A percentile compares a stretch with the other conserved stretches of the same genome.
phyloP scores from a whole-genome alignment of 495 filamentous ascomycete genomes.

The Aspergillus kassunensis region DNA sequence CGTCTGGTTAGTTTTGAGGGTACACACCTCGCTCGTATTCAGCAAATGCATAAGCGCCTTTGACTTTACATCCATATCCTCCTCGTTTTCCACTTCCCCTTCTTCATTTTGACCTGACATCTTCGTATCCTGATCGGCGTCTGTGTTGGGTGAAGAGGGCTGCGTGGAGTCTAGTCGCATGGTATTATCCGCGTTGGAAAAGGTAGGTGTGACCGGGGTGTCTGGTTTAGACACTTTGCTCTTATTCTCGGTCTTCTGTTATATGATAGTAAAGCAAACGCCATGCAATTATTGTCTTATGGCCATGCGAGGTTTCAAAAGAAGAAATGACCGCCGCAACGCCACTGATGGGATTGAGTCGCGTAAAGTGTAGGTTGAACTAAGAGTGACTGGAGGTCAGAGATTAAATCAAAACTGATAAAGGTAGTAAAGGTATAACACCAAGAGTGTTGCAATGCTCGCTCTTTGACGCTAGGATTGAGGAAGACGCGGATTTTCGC shows the following conservation, averaged over 20 bases:
- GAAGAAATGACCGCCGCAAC: background rate
- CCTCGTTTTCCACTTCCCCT: conserved; percentile 23
- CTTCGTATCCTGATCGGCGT: conserved; percentile 21
- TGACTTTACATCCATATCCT: conserved; percentile 39
- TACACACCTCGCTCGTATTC: conserved; percentile 48
- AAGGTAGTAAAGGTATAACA: too few relatives aligned
- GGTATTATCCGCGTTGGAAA: conserved; percentile 29
- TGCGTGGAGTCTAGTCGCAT: conserved; percentile 36
- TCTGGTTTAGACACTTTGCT: conserved; percentile 31
- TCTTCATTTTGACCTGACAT: conserved; percentile 2
- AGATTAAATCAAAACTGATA: too few relatives aligned
- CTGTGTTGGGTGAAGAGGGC: conserved; percentile 40
- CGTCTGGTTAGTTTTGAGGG: too few relatives aligned
- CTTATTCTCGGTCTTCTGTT: too few relatives aligned
- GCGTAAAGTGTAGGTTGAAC: too few relatives aligned
- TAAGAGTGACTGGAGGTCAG: too few relatives aligned
- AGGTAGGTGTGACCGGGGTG: conserved; percentile 32
- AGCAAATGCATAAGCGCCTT: conserved; percentile 42
- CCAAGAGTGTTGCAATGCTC: background rate
- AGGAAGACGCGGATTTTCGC: conserved; percentile 27
- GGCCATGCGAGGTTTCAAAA: too few relatives aligned
- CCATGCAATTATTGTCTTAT: too few relatives aligned
- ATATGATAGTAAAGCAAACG: too few relatives aligned
- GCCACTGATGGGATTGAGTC: background rate
- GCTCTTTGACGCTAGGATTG: background rate